Conservation (phyloP, 2,329 filamentous ascomycete species). For the Fusarium lyarnte region DNA sequence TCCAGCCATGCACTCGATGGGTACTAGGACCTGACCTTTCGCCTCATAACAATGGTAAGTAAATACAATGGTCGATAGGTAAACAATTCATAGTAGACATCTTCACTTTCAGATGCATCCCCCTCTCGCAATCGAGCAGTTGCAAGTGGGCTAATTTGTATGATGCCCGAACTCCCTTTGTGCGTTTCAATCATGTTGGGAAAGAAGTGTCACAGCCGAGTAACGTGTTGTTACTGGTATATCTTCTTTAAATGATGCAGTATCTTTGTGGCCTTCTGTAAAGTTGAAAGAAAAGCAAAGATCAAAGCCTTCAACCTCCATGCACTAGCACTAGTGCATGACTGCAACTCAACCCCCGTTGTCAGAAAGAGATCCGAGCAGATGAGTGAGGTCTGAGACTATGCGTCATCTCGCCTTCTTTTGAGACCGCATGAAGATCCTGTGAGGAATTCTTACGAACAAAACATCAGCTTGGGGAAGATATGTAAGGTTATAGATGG, state of each 20-base stretch:
- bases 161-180: neutral
- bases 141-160: neutral
- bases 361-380: neutral
- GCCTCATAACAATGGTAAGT: accelerated
- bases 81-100: neutral
- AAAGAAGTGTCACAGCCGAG: neutral
- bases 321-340: neutral
- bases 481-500: neutral
- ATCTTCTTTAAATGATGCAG: accelerated
- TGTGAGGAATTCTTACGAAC: too few species aligned
- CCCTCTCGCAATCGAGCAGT: neutral
- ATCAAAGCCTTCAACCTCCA: neutral
- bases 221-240: accelerated
- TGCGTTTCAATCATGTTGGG: neutral
- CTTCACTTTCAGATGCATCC: too few species aligned
- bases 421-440: too few species aligned
- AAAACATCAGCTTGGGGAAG: too few species aligned
- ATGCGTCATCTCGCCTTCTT: neutral
- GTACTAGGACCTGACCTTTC: accelerated
- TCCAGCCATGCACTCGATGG: neutral
- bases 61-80: accelerated
- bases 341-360: neutral
- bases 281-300: neutral
- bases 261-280: accelerated
- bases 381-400: too few species aligned